Conservation (phyloP, 306 rosid genomes). For the Fagus sylvatica region DNA sequence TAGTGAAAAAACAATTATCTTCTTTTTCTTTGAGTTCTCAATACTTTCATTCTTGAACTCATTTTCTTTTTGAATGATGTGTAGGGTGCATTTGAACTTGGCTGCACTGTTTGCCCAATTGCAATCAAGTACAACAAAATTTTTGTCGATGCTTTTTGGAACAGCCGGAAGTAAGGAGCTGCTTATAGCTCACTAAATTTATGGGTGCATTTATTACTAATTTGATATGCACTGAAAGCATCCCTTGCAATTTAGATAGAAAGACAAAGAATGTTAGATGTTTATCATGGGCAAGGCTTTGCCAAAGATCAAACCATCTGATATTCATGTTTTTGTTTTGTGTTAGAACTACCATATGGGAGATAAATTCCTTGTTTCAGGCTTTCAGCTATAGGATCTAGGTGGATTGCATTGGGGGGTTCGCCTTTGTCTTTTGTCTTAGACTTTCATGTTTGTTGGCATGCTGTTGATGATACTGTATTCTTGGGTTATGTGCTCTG, state of each 20-base stretch:
- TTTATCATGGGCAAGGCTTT: neutral
- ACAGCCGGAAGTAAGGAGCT: slow-evolving; percentile 85
- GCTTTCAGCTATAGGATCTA: neutral
- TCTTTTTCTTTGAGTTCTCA: slow-evolving; percentile 6
- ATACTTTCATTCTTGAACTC: slow-evolving; percentile 12
- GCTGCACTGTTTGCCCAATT: slow-evolving; percentile 86
- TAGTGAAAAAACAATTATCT: neutral
- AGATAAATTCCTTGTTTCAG: slow-evolving; percentile 2
- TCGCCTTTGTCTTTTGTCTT: neutral
- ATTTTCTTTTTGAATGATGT: slow-evolving; percentile 22
- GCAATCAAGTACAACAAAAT: slow-evolving; percentile 98
- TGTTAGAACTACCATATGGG: neutral
- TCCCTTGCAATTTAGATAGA: neutral
- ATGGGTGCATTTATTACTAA: neutral
- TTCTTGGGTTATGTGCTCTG: neutral
- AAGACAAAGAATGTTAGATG: neutral
- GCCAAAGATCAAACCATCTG: neutral
- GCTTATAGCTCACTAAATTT: slow-evolving; percentile 21
- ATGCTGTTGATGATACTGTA: slow-evolving; percentile 2
- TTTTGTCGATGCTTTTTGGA: slow-evolving; percentile 98
- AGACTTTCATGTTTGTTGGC: neutral
- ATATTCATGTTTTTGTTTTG: neutral
- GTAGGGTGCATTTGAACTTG: slow-evolving; percentile 99
- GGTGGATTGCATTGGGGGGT: neutral
- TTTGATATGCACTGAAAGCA: neutral